These are phyloP conservation scores for Pseudevernia furfuracea DNA, from an alignment of 495 filamentous ascomycete species.

Conservation along the genomic window DNA sequence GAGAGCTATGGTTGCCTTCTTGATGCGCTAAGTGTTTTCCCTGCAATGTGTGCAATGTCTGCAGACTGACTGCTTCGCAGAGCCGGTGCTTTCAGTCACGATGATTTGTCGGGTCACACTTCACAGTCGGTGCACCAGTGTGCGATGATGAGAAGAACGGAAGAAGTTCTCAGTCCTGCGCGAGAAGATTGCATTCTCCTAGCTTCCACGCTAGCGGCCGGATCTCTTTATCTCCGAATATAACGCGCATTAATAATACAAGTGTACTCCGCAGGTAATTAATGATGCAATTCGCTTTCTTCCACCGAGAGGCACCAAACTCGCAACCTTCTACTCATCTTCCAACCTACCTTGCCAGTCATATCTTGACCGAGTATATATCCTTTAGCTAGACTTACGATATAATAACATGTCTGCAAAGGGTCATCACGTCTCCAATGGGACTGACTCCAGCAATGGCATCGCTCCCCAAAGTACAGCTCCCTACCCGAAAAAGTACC, in stretches of 20 bases:
- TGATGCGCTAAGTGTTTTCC: slow-evolving; percentile 7
- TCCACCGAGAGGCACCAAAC: too few relatives aligned
- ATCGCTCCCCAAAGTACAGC: slow-evolving; percentile 13
- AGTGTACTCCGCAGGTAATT: too few relatives aligned
- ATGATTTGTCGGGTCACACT: slow-evolving; percentile 1
- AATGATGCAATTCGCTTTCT: too few relatives aligned
- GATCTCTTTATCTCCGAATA: neutral
- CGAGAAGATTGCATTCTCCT: slow-evolving; percentile 16
- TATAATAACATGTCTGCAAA: neutral
- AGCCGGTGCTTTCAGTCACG: slow-evolving; percentile 16
- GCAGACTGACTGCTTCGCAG: slow-evolving; percentile 20
- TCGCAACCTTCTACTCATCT: neutral
- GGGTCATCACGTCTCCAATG: neutral
- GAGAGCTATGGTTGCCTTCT: neutral
- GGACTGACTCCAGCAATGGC: slow-evolving; percentile 9
- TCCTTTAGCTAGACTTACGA: neutral
- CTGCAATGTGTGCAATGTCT: neutral
- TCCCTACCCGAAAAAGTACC: neutral
- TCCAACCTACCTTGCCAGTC: neutral
- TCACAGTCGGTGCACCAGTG: too few relatives aligned
- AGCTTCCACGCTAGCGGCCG: slow-evolving; percentile 5
- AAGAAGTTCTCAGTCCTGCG: slow-evolving; percentile 26
- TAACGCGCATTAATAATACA: neutral
- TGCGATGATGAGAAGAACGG: slow-evolving; percentile 25
- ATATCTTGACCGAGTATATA: neutral